These are phyloP conservation scores for Saccharomycopsis babjevae DNA, from an alignment of 805 yeast genomes.

Conservation along the genomic window DNA sequence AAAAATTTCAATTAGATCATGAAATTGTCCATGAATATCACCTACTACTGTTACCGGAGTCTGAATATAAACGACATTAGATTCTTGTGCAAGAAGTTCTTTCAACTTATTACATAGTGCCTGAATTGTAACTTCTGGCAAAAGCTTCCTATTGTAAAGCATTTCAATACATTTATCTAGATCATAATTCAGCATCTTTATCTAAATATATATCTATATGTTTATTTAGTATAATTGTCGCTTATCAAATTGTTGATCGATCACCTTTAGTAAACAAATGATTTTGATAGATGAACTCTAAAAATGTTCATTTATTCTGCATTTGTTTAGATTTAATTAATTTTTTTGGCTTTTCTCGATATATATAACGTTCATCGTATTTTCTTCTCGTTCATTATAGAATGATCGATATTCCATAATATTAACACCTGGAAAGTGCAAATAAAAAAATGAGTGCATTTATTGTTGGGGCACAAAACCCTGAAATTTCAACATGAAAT, in stretches of 20 bases:
- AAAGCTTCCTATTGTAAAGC: conserved; percentile 50
- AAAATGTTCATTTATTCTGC: no score
- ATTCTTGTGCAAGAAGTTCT: conserved; percentile 66
- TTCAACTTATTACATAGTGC: conserved; percentile 75
- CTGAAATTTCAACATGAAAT: neutral
- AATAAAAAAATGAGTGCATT: neutral
- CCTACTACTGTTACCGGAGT: conserved; percentile 95
- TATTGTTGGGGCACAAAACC: neutral
- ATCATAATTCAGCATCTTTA: conserved; percentile 28
- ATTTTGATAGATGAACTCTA: no score
- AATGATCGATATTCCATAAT: neutral
- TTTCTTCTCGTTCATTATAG: neutral
- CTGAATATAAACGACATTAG: conserved; percentile 74
- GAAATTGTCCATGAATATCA: conserved; percentile 95
- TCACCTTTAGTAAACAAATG: neutral
- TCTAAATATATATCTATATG: neutral
- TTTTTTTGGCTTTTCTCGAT: neutral
- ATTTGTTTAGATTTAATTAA: no score
- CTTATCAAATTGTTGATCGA: neutral
- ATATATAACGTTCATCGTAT: neutral
- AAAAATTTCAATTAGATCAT: conserved; percentile 86
- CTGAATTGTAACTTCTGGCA: conserved; percentile 60
- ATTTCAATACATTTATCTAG: conserved; percentile 64
- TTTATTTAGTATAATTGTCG: neutral
- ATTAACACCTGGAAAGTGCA: neutral